Evolutionary conservation across 352 stramenopile species (phyloP), one percentile per base, ranked within the genome.

Genomic region (Thraustochytrium striatum): DNA sequence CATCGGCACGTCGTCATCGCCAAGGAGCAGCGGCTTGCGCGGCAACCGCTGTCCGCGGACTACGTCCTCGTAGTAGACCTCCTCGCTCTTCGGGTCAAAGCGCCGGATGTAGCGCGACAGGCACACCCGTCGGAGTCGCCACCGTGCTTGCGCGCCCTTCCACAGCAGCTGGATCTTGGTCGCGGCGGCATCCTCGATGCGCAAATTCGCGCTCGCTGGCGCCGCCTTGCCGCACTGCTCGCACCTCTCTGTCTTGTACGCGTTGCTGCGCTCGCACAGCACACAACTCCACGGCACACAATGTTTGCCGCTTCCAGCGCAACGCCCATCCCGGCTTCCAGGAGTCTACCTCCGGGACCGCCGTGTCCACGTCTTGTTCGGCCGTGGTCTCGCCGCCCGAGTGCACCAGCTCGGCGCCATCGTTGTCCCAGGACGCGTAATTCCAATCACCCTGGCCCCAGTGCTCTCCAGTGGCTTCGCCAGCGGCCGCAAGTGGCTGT

Each of bases 241-340:
- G 55, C 69, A 79, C 5, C 55, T 19, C 38, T 36, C 30, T 33
- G 28, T 16, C 3, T 33, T 33, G 69, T 79, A 79, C 11, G 52
- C 69, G 25, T 79, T 79, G 21, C 50, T 25, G 13, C 57, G 44
- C 32, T 2, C 36, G 69, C 69, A 79, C n/a, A 79, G 25, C 36
- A 32, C 19, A 35, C 69, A 79, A 5, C 52, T 73, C 69, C 69
- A 79, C 2, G 69, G 69, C 55, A 73, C 69, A 25, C 44, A n/a
- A 28, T 79, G n/a, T 52, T 3, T n/a, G 33, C 16, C 69, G 50
- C 55, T 79, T 79, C 69, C 69, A 79, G 8, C 55, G 39, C 52
- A 38, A 39, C 25, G 55, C 69, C 69, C 69, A 79, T n/a, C 55
- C 55, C n/a, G n/a, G n/a, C n/a, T n/a, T n/a, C n/a, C n/a, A n/a